Conservation (phyloP, 352 stramenopile species). For the Globisporangium parvum region DNA sequence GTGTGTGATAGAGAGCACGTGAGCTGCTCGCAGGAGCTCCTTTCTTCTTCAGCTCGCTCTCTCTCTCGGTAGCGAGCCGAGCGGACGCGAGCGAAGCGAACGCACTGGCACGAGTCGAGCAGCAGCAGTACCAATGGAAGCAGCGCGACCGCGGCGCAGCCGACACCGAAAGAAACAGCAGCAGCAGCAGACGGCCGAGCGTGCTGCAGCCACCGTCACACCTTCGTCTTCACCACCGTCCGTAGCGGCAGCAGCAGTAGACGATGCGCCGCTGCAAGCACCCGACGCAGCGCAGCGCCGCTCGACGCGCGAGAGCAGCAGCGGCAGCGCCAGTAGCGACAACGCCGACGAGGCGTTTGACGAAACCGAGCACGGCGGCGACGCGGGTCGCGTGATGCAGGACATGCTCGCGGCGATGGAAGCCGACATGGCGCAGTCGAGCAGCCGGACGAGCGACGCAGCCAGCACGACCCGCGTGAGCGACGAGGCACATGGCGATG, state of each 20-base stretch:
- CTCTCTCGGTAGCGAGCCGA: too few species aligned
- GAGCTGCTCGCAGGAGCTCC: too few species aligned
- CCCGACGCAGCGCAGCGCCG: neutral
- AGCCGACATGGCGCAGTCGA: slow-evolving; percentile 9
- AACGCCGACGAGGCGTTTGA: slow-evolving; percentile 2
- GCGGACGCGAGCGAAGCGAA: too few species aligned
- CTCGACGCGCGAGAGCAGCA: neutral
- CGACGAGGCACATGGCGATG: neutral
- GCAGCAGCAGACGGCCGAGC: neutral
- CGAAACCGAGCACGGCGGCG: slow-evolving; percentile 2
- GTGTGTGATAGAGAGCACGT: too few species aligned
- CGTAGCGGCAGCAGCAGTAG: neutral
- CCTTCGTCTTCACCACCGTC: neutral
- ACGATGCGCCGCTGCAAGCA: neutral
- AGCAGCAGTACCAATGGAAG: too few species aligned
- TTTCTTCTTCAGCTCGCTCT: too few species aligned
- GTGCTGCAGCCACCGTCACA: too few species aligned
- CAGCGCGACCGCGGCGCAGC: too few species aligned
- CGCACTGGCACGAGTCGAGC: too few species aligned
- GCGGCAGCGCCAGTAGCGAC: slow-evolving; percentile 8
- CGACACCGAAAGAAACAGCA: neutral
- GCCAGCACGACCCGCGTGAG: slow-evolving; percentile 1
- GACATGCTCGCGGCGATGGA: slow-evolving; percentile 14
- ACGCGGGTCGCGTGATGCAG: slow-evolving; percentile 5
- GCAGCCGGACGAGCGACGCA: neutral